Conservation (phyloP, 768 basidiomycete genomes). For the Tremella fuciformis region DNA sequence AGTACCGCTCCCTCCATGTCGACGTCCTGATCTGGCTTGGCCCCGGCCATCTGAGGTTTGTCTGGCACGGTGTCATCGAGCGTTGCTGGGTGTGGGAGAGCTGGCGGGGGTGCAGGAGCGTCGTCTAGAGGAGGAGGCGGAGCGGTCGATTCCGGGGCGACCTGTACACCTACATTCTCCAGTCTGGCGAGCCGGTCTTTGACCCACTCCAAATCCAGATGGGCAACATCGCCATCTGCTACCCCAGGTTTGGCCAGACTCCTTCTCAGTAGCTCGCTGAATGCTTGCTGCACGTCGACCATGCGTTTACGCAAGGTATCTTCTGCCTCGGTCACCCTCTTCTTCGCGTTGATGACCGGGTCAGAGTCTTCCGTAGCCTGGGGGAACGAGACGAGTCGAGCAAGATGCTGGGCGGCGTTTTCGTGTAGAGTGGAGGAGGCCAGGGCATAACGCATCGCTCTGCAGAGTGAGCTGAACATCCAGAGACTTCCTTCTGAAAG, state of each 20-base stretch:
- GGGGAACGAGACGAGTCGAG: too few species aligned
- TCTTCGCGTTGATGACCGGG: too few species aligned
- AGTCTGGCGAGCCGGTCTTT: background rate
- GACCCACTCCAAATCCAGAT: slow-evolving; percentile 2
- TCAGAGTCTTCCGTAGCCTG: too few species aligned
- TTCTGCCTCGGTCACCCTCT: too few species aligned
- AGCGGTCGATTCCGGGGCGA: too few species aligned
- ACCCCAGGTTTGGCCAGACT: background rate
- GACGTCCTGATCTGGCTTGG: background rate
- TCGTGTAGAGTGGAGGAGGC: too few species aligned
- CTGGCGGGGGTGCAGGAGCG: too few species aligned
- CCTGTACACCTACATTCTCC: background rate
- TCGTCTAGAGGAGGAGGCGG: too few species aligned
- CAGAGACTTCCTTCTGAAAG: too few species aligned
- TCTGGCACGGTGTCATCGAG: background rate
- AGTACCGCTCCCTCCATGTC: background rate
- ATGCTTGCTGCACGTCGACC: slow-evolving; percentile 4
- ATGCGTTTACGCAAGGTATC: background rate
- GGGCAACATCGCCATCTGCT: background rate
- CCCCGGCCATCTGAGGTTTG: background rate
- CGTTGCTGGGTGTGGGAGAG: background rate
- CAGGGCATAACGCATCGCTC: too few species aligned
- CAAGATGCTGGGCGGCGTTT: too few species aligned
- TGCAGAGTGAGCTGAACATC: too few species aligned
- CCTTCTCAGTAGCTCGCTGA: background rate